These are phyloP conservation scores for Fonsecaea nubica DNA, from an alignment of 2,329 filamentous ascomycete genomes.

Conservation along the genomic window DNA sequence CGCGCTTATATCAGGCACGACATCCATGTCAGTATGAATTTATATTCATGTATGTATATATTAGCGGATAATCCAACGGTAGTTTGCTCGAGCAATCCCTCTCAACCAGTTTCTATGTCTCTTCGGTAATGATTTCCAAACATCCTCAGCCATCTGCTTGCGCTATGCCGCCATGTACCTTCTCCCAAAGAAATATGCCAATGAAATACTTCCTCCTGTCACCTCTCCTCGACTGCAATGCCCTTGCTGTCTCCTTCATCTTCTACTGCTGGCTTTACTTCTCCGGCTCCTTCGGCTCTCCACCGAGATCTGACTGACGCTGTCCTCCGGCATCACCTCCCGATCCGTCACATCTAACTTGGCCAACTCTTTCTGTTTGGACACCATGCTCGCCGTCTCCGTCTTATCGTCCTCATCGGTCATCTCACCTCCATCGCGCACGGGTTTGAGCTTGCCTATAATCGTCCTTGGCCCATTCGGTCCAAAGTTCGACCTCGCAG, in stretches of 20 bases:
- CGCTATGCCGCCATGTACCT: not conserved
- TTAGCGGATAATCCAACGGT: not conserved
- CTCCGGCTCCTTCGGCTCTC: slow-evolving; percentile 25
- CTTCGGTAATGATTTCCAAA: not conserved
- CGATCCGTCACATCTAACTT: slow-evolving; percentile 32
- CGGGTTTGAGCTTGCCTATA: slow-evolving; percentile 35
- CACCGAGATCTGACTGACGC: slow-evolving; percentile 39
- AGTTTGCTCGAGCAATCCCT: not conserved
- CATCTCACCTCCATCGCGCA: slow-evolving; percentile 13
- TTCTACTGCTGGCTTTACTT: slow-evolving; percentile 22
- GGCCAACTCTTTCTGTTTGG: slow-evolving; percentile 37
- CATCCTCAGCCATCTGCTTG: not conserved
- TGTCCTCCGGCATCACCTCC: slow-evolving; percentile 39
- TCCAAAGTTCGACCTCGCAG: slow-evolving; percentile 23
- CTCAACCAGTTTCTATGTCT: not conserved
- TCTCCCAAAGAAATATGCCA: not conserved
- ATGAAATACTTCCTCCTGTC: not conserved
- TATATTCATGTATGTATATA: not conserved
- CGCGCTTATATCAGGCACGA: too few relatives aligned
- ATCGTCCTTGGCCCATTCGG: slow-evolving; percentile 31
- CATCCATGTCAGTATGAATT: not conserved
- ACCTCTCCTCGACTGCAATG: not conserved
- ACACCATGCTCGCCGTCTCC: slow-evolving; percentile 33
- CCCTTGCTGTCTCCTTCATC: slow-evolving; percentile 9
- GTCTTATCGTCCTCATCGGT: slow-evolving; percentile 11